These are phyloP conservation scores for Madurella mycetomatis DNA, from an alignment of 2,329 filamentous ascomycete genomes.

Conservation along the genomic window DNA sequence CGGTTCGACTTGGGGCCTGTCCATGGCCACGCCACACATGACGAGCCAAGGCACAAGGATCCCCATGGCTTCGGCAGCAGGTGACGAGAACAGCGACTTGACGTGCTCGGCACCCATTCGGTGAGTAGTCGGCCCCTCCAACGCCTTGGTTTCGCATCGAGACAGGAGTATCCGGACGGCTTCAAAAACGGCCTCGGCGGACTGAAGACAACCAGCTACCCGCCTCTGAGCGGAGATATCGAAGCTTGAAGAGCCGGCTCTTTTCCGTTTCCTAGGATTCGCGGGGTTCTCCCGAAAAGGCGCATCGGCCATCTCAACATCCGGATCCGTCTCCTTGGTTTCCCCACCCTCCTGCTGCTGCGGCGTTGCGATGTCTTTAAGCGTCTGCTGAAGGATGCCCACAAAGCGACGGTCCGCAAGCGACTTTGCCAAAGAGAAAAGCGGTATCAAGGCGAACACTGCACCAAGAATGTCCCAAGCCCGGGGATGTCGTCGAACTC, in stretches of 20 bases:
- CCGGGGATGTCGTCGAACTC: constrained; percentile 50
- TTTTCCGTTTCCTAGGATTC: constrained; percentile 45
- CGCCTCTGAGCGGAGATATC: constrained; percentile 39
- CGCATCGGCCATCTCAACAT: constrained; percentile 29
- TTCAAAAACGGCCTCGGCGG: constrained; percentile 45
- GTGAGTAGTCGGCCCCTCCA: constrained; percentile 33
- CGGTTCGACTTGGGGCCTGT: constrained; percentile 30
- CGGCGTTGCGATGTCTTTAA: constrained; percentile 52
- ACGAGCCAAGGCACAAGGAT: constrained; percentile 44
- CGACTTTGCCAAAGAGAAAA: constrained; percentile 65
- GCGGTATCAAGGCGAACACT: constrained; percentile 61
- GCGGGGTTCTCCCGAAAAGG: constrained; percentile 25
- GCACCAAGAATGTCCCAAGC: constrained; percentile 59
- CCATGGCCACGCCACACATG: constrained; percentile 41
- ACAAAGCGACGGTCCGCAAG: constrained; percentile 68
- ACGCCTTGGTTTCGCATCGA: constrained; percentile 37
- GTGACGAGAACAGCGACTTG: constrained; percentile 51
- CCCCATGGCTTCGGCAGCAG: constrained; percentile 44
- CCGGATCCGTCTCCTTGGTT: constrained; percentile 13
- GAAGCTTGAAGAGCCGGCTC: constrained; percentile 35
- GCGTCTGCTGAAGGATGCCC: constrained; percentile 58
- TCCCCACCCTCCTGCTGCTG: constrained; percentile 4
- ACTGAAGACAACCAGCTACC: constrained; percentile 39
- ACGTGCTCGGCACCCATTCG: constrained; percentile 55
- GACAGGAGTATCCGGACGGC: constrained; percentile 44